A percentile compares a stretch with the other conserved stretches of the same genome.
Evolutionary conservation across 371 early-diverging fungal genomes (phyloP).

Genomic region (Rhizomucor miehei): DNA sequence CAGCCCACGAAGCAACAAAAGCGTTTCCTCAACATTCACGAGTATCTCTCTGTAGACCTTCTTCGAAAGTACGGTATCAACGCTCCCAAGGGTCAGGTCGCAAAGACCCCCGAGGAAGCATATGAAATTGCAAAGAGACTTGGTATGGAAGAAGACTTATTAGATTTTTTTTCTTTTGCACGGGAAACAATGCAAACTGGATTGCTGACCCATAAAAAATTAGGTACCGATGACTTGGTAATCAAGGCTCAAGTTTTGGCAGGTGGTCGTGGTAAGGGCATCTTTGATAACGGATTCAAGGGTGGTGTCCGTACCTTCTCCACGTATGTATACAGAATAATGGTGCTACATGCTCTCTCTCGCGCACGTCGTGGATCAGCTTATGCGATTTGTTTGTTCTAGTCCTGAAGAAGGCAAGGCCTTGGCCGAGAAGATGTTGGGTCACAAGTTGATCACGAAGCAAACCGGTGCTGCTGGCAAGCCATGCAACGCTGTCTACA

Average conservation of each 20-base stretch:
- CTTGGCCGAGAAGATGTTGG: conserved; percentile 95
- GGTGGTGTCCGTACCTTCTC: conserved; percentile 95
- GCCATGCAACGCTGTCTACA: conserved; percentile 91
- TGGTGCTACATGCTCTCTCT: background rate
- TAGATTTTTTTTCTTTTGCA: background rate
- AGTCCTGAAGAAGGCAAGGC: conserved; percentile 86
- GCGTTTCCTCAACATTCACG: conserved; percentile 96
- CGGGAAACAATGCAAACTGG: background rate
- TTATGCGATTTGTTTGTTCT: conserved; percentile 13
- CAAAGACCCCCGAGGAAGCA: conserved; percentile 88
- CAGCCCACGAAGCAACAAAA: conserved; percentile 65
- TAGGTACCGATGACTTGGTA: conserved; percentile 84
- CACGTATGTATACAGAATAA: conserved; percentile 68
- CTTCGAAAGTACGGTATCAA: conserved; percentile 91
- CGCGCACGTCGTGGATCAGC: background rate
- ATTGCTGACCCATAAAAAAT: background rate
- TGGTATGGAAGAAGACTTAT: conserved; percentile 57
- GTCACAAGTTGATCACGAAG: conserved; percentile 95
- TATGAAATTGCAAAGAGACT: conserved; percentile 81
- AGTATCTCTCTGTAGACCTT: conserved; percentile 92
- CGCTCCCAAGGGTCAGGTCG: conserved; percentile 88
- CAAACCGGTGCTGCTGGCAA: conserved; percentile 97
- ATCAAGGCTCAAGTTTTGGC: conserved; percentile 99
- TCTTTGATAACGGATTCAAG: conserved; percentile 90
- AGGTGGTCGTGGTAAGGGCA: conserved; percentile 98